Evolutionary conservation across 2,329 filamentous ascomycete species (phyloP).

Genomic region (Geosmithia morbida): DNA sequence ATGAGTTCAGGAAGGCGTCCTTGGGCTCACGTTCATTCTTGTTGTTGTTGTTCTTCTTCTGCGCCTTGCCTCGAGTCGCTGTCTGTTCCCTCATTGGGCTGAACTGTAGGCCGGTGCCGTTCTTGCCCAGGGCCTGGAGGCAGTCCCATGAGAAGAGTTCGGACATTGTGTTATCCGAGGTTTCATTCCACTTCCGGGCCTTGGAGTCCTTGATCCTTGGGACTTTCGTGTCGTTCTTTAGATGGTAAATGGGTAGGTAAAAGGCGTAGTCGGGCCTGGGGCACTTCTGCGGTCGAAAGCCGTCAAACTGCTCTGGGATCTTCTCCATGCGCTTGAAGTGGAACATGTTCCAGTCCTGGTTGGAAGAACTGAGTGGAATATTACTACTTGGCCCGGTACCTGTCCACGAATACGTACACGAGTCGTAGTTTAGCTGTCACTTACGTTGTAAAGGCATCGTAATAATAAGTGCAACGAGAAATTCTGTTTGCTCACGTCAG

Average conservation of each 20-base stretch:
- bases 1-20: constrained; percentile 5
- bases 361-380: too few relatives aligned
- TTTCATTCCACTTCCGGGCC: constrained; percentile 2
- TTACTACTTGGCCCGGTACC: too few relatives aligned
- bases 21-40: background rate
- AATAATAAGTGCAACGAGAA: background rate
- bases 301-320: background rate
- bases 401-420: too few relatives aligned
- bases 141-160: constrained; percentile 6
- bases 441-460: background rate
- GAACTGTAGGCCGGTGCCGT: background rate
- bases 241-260: constrained; percentile 6
- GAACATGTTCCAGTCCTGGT: background rate
- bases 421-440: too few relatives aligned
- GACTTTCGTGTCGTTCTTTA: background rate
- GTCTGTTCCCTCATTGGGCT: background rate
- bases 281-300: constrained; percentile 1
- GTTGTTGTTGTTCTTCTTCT: background rate
- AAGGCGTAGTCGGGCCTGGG: constrained; percentile 6
- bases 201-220: background rate
- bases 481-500: background rate
- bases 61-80: background rate
- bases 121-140: background rate
- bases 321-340: background rate
- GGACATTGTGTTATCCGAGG: background rate